These are phyloP conservation scores for Balansia obtecta DNA, from an alignment of 2,329 filamentous ascomycete species.

Conservation along the genomic window DNA sequence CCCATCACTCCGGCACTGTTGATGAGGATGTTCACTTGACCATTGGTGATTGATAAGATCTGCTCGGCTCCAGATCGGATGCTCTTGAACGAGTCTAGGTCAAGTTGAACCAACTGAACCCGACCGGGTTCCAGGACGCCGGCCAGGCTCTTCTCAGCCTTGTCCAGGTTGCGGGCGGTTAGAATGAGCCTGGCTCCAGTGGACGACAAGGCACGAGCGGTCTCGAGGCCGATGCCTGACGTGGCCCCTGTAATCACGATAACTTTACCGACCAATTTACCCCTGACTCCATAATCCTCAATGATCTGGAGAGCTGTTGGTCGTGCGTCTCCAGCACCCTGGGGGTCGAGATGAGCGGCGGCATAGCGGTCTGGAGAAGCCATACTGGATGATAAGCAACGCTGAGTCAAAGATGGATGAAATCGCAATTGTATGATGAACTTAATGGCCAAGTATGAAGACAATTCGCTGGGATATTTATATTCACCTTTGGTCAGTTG, in stretches of 20 bases:
- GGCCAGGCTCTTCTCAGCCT: background rate
- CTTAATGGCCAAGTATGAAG: no score
- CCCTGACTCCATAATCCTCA: background rate
- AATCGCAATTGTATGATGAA: no score
- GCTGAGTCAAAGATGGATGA: background rate
- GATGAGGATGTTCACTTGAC: no score
- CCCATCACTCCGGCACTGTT: no score
- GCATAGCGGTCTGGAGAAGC: conserved; percentile 1
- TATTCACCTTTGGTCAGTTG: no score
- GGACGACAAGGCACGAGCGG: background rate
- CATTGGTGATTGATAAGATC: no score
- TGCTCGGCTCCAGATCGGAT: background rate
- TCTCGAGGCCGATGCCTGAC: conserved; percentile 1
- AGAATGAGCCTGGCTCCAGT: conserved; percentile 1
- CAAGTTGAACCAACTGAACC: background rate
- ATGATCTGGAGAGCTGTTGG: conserved; percentile 7
- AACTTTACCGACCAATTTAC: background rate
- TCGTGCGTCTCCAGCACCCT: conserved; percentile 7
- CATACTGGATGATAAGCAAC: background rate
- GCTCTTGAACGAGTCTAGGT: background rate
- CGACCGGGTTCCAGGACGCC: background rate
- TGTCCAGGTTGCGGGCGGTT: background rate
- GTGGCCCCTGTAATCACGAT: conserved; percentile 1
- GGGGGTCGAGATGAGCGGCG: no score
- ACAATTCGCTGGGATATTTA: no score